Conservation (phyloP, 2,329 filamentous ascomycete genomes). For the Talaromyces pinophilus region DNA sequence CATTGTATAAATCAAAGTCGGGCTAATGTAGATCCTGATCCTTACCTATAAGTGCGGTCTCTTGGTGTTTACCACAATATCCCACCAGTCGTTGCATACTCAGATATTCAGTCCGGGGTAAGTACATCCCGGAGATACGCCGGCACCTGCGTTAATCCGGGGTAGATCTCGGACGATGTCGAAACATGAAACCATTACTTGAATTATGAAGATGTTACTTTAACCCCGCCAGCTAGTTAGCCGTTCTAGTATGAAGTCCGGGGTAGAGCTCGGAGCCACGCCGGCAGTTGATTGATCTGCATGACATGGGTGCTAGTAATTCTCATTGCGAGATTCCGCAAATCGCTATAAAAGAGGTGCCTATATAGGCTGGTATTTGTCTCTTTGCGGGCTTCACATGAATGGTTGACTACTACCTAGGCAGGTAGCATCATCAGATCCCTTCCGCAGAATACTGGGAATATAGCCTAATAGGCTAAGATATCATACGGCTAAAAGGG, state of each 20-base stretch:
- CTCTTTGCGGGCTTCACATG: not conserved
- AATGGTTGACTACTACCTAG: not conserved
- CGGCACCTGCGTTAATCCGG: not conserved
- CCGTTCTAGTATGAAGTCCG: not conserved
- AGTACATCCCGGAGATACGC: not conserved
- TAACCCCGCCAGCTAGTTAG: not conserved
- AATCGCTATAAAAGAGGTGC: not conserved
- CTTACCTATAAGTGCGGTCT: not conserved
- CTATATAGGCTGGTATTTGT: not conserved
- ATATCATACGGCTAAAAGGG: not conserved
- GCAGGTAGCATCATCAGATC: not conserved
- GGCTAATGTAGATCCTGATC: not conserved
- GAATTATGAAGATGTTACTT: not conserved
- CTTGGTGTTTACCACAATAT: not conserved
- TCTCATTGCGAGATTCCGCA: not conserved
- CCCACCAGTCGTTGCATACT: not conserved
- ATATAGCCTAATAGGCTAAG: constrained; percentile 6
- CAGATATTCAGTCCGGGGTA: not conserved
- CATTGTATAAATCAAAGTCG: not conserved
- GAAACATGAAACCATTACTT: not conserved
- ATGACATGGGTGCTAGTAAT: not conserved
- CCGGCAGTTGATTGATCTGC: not conserved
- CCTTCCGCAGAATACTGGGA: not conserved
- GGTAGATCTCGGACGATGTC: not conserved
- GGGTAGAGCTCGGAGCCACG: not conserved